Evolutionary conservation across 768 basidiomycete species (phyloP).

Genomic region (Lactifluus subvellereus): DNA sequence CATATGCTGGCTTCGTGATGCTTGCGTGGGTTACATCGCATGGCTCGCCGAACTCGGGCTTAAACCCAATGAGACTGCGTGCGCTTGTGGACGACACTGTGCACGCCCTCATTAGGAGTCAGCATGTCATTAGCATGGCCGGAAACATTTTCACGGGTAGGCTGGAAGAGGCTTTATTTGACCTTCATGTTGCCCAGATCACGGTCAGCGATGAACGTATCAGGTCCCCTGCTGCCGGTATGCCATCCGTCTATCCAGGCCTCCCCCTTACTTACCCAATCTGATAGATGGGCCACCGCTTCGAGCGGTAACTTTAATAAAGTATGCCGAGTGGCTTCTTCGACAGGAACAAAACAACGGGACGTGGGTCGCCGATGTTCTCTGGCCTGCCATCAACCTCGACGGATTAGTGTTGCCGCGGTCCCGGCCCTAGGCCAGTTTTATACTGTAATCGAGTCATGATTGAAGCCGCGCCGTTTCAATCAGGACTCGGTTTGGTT

Average conservation of each 20-base stretch:
- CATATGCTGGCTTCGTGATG: constrained; percentile 18
- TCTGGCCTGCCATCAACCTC: constrained; percentile 17
- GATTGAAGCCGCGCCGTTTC: too few species aligned
- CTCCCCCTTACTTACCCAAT: not conserved
- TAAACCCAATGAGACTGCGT: not conserved
- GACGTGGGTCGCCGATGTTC: constrained; percentile 13
- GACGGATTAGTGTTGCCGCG: too few species aligned
- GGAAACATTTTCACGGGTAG: constrained; percentile 6
- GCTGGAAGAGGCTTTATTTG: constrained; percentile 15
- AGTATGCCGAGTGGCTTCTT: constrained; percentile 17
- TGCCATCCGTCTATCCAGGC: not conserved
- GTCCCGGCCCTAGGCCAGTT: too few species aligned
- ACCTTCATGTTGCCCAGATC: not conserved
- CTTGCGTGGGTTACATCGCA: not conserved
- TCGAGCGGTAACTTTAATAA: constrained; percentile 11
- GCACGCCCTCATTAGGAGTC: constrained; percentile 3
- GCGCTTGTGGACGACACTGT: constrained; percentile 9
- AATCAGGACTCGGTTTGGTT: too few species aligned
- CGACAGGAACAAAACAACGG: constrained; percentile 11
- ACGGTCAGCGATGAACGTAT: not conserved
- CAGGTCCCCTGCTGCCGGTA: constrained; percentile 14
- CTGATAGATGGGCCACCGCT: constrained; percentile 13
- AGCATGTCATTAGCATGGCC: constrained; percentile 3
- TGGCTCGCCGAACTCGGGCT: constrained; percentile 10
- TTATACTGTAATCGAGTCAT: too few species aligned